Conservation (phyloP, 345 rosid genomes). For the Odontarrhena argentea region DNA sequence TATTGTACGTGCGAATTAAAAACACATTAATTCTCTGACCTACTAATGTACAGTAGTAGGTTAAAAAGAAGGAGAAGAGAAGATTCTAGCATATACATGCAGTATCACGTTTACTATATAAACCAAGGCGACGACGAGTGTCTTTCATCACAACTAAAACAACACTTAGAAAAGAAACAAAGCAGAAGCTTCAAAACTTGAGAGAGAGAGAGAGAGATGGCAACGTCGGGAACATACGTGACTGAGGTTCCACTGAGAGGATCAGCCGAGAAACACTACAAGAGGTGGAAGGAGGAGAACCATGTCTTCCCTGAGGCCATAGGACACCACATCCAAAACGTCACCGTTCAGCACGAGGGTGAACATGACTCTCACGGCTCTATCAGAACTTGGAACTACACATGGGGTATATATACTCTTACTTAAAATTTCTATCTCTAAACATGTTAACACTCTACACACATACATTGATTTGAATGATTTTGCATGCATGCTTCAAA, state of each 20-base stretch:
- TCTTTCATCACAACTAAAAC: slow-evolving; percentile 3
- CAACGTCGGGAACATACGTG: slow-evolving; percentile 39
- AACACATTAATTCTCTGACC: neutral
- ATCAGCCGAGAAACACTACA: slow-evolving; percentile 38
- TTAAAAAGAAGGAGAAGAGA: neutral
- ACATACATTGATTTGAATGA: too few relatives aligned
- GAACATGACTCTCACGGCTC: slow-evolving; percentile 36
- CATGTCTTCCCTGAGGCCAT: slow-evolving; percentile 41
- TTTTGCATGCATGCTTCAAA: too few relatives aligned
- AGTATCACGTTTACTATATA: slow-evolving; percentile 25
- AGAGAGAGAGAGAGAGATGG: slow-evolving; percentile 26
- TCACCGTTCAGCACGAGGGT: slow-evolving; percentile 39
- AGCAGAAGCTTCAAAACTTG: slow-evolving; percentile 9
- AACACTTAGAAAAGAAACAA: neutral
- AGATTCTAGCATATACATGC: slow-evolving; percentile 6
- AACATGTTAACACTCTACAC: too few relatives aligned
- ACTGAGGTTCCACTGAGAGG: slow-evolving; percentile 36
- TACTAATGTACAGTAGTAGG: neutral
- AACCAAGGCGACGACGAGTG: neutral
- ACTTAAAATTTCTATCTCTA: neutral
- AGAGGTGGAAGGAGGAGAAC: slow-evolving; percentile 38
- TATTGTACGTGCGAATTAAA: neutral
- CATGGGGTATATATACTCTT: slow-evolving; percentile 30
- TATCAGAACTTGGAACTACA: slow-evolving; percentile 36
- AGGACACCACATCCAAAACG: slow-evolving; percentile 38